Conservation (phyloP, 768 basidiomycete species). For the Rubroboletus satanas region DNA sequence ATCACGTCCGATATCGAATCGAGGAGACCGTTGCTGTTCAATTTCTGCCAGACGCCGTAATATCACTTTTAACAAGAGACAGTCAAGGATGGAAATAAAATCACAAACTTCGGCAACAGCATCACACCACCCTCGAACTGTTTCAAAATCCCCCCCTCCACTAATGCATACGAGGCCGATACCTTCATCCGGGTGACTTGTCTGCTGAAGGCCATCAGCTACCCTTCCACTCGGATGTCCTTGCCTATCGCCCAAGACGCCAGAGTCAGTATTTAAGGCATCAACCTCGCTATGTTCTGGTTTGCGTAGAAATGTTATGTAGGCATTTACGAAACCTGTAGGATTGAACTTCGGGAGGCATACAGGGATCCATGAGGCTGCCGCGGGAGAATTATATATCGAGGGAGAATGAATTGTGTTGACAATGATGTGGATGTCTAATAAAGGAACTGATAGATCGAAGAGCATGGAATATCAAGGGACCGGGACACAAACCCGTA, state of each 20-base stretch:
- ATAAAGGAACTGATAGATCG: background rate
- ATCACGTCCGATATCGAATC: slow-evolving; percentile 49
- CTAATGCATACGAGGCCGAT: slow-evolving; percentile 78
- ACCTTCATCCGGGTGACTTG: slow-evolving; percentile 30
- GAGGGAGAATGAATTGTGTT: slow-evolving; percentile 87
- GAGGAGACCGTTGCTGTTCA: slow-evolving; percentile 56
- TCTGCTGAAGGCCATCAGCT: slow-evolving; percentile 2
- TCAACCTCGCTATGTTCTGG: slow-evolving; percentile 21
- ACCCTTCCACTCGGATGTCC: background rate
- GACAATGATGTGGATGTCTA: slow-evolving; percentile 86
- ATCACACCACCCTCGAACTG: slow-evolving; percentile 75
- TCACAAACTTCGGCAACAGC: slow-evolving; percentile 52
- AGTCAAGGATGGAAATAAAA: background rate
- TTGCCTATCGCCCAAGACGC: background rate
- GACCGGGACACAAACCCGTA: slow-evolving; percentile 51
- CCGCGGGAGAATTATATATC: slow-evolving; percentile 67
- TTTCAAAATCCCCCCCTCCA: slow-evolving; percentile 79
- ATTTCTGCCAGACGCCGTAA: slow-evolving; percentile 42
- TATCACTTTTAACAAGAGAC: background rate
- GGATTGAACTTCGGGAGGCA: slow-evolving; percentile 95
- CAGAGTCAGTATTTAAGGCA: background rate
- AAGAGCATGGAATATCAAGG: background rate
- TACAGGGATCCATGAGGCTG: slow-evolving; percentile 92
- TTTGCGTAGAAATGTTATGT: slow-evolving; percentile 67
- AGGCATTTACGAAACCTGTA: slow-evolving; percentile 86